Percentiles rank a stretch among this genome's conserved stretches.
Conservation (phyloP, 2,329 filamentous ascomycete genomes). For the Geoglossum cookeanum region DNA sequence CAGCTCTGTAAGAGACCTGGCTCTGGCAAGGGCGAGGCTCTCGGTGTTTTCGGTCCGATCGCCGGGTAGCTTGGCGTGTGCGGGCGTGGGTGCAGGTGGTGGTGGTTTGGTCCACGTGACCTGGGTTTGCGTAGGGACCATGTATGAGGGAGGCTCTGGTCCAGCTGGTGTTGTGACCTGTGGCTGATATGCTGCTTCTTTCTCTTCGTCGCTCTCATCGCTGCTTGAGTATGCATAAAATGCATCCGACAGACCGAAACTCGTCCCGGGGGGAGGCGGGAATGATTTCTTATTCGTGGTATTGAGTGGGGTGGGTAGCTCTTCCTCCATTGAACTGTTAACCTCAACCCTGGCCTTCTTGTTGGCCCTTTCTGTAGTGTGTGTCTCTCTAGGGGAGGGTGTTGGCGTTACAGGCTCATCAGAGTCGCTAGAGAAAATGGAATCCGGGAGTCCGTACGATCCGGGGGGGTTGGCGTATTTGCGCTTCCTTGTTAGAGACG, state of each 20-base stretch:
- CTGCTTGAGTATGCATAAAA: background rate
- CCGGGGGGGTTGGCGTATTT: background rate
- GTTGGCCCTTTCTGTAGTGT: background rate
- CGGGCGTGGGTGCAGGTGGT: background rate
- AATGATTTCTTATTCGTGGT: background rate
- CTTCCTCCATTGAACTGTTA: background rate
- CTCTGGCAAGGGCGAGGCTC: constrained; percentile 18
- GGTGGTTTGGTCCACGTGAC: background rate
- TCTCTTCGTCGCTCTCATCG: background rate
- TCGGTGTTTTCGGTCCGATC: constrained; percentile 13
- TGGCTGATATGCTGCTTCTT: background rate
- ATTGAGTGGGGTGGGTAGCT: background rate
- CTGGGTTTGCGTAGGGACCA: background rate
- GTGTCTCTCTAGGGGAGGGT: background rate
- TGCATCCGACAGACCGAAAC: background rate
- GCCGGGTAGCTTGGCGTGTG: constrained; percentile 7
- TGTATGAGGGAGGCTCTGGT: background rate
- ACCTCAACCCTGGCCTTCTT: background rate
- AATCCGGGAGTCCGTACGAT: background rate
- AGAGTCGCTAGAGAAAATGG: background rate
- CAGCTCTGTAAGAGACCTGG: constrained; percentile 20
- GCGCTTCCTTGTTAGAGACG: background rate
- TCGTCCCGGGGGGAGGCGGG: background rate
- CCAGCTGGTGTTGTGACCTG: background rate
- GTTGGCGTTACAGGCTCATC: background rate